phyloP scores from a whole-genome alignment of 2,329 filamentous ascomycete genomes.

The Alternaria arborescens region DNA sequence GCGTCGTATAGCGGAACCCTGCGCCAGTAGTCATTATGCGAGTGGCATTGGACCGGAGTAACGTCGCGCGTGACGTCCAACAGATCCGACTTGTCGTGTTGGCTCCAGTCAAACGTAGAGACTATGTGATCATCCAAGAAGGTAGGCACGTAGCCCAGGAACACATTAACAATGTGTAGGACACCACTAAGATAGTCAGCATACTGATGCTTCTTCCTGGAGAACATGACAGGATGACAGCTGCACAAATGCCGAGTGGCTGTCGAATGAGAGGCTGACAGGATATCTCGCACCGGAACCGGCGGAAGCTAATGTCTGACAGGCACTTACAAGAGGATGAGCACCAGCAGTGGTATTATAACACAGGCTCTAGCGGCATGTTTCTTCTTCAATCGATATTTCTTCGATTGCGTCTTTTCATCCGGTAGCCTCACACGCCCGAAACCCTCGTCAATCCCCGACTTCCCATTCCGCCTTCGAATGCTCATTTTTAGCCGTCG shows the following conservation, averaged over 20 bases:
- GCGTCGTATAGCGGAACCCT: slow-evolving; percentile 64
- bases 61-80: slow-evolving; percentile 62
- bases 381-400: slow-evolving; percentile 30
- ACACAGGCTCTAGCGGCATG: slow-evolving; percentile 29
- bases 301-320: slow-evolving; percentile 22
- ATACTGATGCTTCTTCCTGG: slow-evolving; percentile 3
- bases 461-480: slow-evolving; percentile 32
- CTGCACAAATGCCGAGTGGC: slow-evolving; percentile 3
- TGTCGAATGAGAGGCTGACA: slow-evolving; percentile 11
- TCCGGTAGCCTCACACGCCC: slow-evolving; percentile 24
- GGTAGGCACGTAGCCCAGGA: slow-evolving; percentile 48
- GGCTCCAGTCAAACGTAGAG: slow-evolving; percentile 54
- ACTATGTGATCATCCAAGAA: slow-evolving; percentile 49
- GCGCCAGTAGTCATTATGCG: slow-evolving; percentile 69
- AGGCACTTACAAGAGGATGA: slow-evolving; percentile 47
- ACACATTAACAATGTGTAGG: slow-evolving; percentile 52
- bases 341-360: slow-evolving; percentile 28
- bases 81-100: slow-evolving; percentile 49
- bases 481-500: slow-evolving; percentile 41
- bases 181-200: slow-evolving; percentile 49
- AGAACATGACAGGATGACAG: slow-evolving; percentile 5
- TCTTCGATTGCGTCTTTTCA: slow-evolving; percentile 30
- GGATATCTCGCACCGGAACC: slow-evolving; percentile 14
- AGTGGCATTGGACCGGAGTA: slow-evolving; percentile 62
- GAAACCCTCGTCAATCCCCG: slow-evolving; percentile 19